Percentiles rank a stretch among this genome's conserved stretches.
These are phyloP conservation scores for Lunularia cruciata DNA, from an alignment of 225 moss, liverwort and hornwort species.

Conservation along the genomic window DNA sequence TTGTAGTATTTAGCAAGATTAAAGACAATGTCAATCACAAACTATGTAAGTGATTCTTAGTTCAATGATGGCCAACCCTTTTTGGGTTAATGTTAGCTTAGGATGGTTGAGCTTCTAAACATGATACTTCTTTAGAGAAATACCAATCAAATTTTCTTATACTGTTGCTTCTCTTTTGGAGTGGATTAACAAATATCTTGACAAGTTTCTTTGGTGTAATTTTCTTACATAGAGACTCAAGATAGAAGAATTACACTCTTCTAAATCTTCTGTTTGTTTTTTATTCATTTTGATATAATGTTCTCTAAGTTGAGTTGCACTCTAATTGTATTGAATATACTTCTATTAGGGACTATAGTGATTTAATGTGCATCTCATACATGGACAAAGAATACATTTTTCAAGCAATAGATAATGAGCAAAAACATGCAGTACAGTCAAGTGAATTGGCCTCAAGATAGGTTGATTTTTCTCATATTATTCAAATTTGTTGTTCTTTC, in stretches of 20 bases:
- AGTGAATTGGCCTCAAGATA: constrained; percentile 17
- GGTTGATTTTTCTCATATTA: constrained; percentile 22
- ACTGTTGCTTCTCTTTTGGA: constrained; percentile 64
- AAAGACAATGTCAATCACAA: constrained; percentile 66
- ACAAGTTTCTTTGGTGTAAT: constrained; percentile 49
- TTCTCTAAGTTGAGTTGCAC: no score
- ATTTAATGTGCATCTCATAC: no score
- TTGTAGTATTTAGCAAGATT: constrained; percentile 39
- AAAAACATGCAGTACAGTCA: constrained; percentile 21
- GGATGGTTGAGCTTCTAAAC: constrained; percentile 54
- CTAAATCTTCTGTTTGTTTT: no score
- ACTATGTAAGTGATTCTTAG: constrained; percentile 64
- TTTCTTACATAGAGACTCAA: no score
- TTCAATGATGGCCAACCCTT: constrained; percentile 70
- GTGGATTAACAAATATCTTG: constrained; percentile 73
- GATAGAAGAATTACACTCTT: no score
- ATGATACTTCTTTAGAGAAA: constrained; percentile 45
- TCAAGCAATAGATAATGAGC: constrained; percentile 25
- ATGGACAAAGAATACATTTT: constrained; percentile 35
- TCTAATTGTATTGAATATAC: no score
- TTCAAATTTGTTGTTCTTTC: no score
- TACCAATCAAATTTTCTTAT: constrained; percentile 43
- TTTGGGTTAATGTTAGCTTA: constrained; percentile 71
- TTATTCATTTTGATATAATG: no score
- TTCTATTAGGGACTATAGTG: no score